Evolutionary conservation across 805 yeast species (phyloP), one percentile per base, ranked within the genome.

Genomic region (Ogataea henricii): DNA sequence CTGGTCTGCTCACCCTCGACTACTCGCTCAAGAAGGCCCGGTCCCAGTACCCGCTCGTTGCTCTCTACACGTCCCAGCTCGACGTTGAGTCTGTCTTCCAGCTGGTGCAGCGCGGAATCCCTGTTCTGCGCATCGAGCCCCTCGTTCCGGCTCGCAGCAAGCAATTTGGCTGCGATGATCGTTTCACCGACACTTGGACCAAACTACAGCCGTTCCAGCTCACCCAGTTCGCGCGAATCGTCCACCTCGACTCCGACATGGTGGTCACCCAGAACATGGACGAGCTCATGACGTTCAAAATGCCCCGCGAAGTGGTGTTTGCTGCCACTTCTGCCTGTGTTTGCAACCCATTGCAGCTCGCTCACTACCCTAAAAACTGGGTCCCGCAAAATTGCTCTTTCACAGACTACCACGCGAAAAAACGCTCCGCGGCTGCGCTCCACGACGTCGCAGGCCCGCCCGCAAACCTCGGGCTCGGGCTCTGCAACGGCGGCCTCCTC

Each of bases 281-380:
- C 60, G 85, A 80, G 55, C 63, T 81, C 36, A 76, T 81, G 76
- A 76, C 73, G 6, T 41, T 78, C 16, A 69, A 70, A 8, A 59
- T 81, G 40, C 60, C 58, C 2, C 53, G 58, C 8, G 56, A 58
- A 2, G 55, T 58, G 4, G 73, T 68, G 3, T 79, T 81, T 63
- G 86, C 83, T 0, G 83, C 85, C 0, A 60, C 77, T 9, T 81
- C 80, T 53, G 85, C 85, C 2, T 81, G 86, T 62, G 82, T 79
- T 18, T 81, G 86, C 63, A 81, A 81, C 53, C 86, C 86, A 4
- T 68, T 73, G 62, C 58, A 70, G 17, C 71, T 74, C 51, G 53
- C 70, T 0, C 82, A 81, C 58, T 81, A 81, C 49, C 86, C 86
- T 13, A 50, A 58, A 40, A 69, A 77, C 52, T 81, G 86, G 85